Percentiles rank a stretch among this genome's conserved stretches.
phyloP scores from a whole-genome alignment of 805 yeast species.

The Ogataea trehalophila region DNA sequence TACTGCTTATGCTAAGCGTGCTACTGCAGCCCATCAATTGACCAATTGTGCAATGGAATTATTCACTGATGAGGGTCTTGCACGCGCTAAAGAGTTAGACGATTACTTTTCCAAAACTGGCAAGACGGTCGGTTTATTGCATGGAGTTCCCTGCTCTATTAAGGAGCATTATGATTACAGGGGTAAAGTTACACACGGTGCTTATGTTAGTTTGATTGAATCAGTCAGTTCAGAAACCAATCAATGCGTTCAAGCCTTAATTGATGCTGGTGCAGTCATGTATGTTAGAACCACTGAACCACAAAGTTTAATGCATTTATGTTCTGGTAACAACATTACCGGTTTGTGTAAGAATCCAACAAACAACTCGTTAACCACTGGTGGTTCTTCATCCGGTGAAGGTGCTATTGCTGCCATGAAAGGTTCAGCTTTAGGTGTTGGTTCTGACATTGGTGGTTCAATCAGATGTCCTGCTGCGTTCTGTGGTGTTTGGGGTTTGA shows the following conservation, averaged over 20 bases:
- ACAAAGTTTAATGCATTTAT: conserved; percentile 50
- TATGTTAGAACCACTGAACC: conserved; percentile 55
- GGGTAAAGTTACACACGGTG: conserved; percentile 52
- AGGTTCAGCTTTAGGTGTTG: conserved; percentile 40
- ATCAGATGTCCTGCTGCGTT: conserved; percentile 53
- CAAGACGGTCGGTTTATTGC: conserved; percentile 50
- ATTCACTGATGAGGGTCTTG: conserved; percentile 43
- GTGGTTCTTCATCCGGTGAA: conserved; percentile 55
- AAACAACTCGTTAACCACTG: conserved; percentile 40
- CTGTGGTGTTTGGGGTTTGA: conserved; percentile 45
- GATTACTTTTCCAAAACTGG: conserved; percentile 41
- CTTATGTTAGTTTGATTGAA: conserved; percentile 36
- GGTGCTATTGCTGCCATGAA: conserved; percentile 43
- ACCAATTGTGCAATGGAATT: conserved; percentile 46
- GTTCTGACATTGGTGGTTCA: conserved; percentile 53
- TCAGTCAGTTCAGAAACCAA: conserved; percentile 38
- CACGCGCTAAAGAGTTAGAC: conserved; percentile 48
- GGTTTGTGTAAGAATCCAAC: conserved; percentile 49
- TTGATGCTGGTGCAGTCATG: conserved; percentile 51
- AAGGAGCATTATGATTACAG: conserved; percentile 51
- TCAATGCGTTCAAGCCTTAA: conserved; percentile 36
- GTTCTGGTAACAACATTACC: conserved; percentile 49
- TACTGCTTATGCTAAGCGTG: conserved; percentile 44
- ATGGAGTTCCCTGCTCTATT: conserved; percentile 59
- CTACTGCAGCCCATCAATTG: conserved; percentile 44